A percentile compares a stretch with the other conserved stretches of the same genome.
phyloP scores from a whole-genome alignment of 495 filamentous ascomycete species.

The Hyaloscypha finlandica region DNA sequence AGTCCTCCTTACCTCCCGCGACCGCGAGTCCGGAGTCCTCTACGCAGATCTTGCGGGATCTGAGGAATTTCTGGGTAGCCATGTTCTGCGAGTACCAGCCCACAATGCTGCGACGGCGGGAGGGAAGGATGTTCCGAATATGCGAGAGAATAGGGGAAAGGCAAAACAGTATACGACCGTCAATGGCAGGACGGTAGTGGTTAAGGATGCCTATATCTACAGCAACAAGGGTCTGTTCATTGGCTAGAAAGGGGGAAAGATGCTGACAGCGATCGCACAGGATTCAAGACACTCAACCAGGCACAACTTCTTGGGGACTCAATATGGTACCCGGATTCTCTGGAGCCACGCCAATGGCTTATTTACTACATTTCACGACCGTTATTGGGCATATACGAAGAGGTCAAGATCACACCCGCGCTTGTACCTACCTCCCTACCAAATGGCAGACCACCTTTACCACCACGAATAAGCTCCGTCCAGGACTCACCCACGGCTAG shows the following conservation, averaged over 20 bases:
- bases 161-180: conserved; percentile 89
- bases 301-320: conserved; percentile 84
- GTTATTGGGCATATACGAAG: conserved; percentile 81
- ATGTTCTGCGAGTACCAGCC: conserved; percentile 84
- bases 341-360: conserved; percentile 88
- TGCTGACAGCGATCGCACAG: conserved; percentile 45
- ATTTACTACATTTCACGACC: conserved; percentile 96
- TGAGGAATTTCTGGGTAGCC: conserved; percentile 95
- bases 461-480: conserved; percentile 26
- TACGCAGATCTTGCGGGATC: conserved; percentile 80
- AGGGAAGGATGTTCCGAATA: conserved; percentile 71
- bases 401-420: conserved; percentile 65
- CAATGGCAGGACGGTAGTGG: conserved; percentile 90
- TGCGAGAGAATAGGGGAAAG: conserved; percentile 90
- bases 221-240: conserved; percentile 82
- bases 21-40: conserved; percentile 77
- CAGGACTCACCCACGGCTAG: conserved; percentile 36
- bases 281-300: conserved; percentile 89
- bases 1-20: conserved; percentile 82
- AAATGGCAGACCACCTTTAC: conserved; percentile 26
- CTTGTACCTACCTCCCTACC: conserved; percentile 45
- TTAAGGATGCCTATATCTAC: conserved; percentile 92
- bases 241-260: background rate
- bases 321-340: conserved; percentile 82
- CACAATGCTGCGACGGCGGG: conserved; percentile 54